A percentile compares a stretch with the other conserved stretches of the same genome.
Evolutionary conservation across 495 filamentous ascomycete genomes (phyloP).

Genomic region (Penicillium bialowiezense): DNA sequence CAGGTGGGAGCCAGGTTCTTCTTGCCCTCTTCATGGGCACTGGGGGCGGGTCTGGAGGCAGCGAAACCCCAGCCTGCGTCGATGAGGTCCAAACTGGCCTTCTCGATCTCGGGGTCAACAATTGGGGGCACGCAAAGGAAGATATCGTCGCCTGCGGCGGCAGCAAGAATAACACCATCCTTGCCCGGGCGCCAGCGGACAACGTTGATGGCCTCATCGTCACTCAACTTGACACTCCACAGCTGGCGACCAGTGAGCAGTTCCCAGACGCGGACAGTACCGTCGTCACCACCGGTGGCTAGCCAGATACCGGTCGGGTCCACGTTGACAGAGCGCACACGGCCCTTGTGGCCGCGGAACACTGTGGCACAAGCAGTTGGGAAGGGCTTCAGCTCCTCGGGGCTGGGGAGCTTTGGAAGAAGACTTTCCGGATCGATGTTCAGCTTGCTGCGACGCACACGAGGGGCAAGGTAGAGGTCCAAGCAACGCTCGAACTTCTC

Average conservation of each 20-base stretch:
- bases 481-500: constrained; percentile 94
- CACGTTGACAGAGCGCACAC: constrained; percentile 77
- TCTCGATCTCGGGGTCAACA: constrained; percentile 67
- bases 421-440: constrained; percentile 95
- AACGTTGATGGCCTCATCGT: constrained; percentile 78
- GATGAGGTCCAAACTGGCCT: constrained; percentile 68
- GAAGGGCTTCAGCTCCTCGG: constrained; percentile 90
- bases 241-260: constrained; percentile 81
- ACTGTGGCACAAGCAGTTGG: constrained; percentile 81
- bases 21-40: constrained; percentile 55
- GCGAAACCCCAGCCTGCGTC: constrained; percentile 91
- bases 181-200: constrained; percentile 87
- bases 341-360: constrained; percentile 83
- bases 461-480: constrained; percentile 91
- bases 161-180: constrained; percentile 77
- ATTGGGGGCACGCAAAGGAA: constrained; percentile 78
- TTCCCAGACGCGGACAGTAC: constrained; percentile 89
- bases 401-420: constrained; percentile 90
- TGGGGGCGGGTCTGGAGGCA: constrained; percentile 60
- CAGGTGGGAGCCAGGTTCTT: constrained; percentile 78
- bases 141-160: constrained; percentile 78
- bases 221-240: constrained; percentile 76
- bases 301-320: constrained; percentile 75
- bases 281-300: constrained; percentile 92
- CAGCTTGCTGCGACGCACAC: constrained; percentile 86